A percentile compares a stretch with the other conserved stretches of the same genome.
Conservation (phyloP, 2,329 filamentous ascomycete species). For the Rutstroemia sp. region DNA sequence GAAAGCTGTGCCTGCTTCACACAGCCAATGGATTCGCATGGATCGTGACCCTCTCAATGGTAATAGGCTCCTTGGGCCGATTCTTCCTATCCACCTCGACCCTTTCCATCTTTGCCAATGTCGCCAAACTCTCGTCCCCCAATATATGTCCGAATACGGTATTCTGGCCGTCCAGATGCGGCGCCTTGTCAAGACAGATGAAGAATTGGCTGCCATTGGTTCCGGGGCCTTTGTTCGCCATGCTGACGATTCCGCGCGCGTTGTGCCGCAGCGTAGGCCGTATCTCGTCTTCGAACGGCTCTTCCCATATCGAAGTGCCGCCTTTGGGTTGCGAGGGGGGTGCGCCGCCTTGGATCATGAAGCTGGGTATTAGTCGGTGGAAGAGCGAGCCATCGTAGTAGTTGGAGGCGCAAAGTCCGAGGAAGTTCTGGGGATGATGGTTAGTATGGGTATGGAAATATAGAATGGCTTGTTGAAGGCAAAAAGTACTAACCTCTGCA, state of each 20-base stretch:
- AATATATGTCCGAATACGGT: conserved; percentile 74
- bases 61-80: conserved; percentile 58
- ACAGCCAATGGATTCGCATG: conserved; percentile 74
- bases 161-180: conserved; percentile 77
- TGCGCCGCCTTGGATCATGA: conserved; percentile 74
- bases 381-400: conserved; percentile 72
- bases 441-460: conserved; percentile 14
- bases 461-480: neutral
- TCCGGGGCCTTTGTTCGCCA: conserved; percentile 70
- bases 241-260: conserved; percentile 62
- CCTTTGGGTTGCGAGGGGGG: conserved; percentile 57
- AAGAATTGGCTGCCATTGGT: conserved; percentile 81
- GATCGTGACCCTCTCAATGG: conserved; percentile 63
- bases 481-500: conserved; percentile 55
- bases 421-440: conserved; percentile 59
- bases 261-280: conserved; percentile 62
- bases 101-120: conserved; percentile 63
- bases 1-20: conserved; percentile 23
- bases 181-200: conserved; percentile 67
- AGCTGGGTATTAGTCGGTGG: conserved; percentile 71
- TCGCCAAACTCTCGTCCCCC: conserved; percentile 55
- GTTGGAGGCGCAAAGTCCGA: conserved; percentile 72
- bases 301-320: conserved; percentile 67
- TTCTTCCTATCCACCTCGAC: conserved; percentile 72
- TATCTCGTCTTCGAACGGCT: conserved; percentile 74